These are phyloP conservation scores for Pleurotus tuber-regium DNA, from an alignment of 768 basidiomycete genomes.

Conservation along the genomic window DNA sequence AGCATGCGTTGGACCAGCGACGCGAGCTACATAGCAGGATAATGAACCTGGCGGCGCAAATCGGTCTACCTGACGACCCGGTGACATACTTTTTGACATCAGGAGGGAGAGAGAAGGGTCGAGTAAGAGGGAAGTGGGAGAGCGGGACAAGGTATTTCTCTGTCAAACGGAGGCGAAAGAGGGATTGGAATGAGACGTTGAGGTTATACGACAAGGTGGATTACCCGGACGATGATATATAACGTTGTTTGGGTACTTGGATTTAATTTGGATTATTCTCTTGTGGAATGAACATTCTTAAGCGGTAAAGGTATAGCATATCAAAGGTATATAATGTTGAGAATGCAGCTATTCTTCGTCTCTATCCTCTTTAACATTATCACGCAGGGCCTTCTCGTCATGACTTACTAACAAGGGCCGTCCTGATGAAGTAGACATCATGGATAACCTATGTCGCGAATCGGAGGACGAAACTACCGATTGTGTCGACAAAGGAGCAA, in stretches of 20 bases:
- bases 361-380: conserved; percentile 19
- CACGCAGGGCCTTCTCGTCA: conserved; percentile 5
- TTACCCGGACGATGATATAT: conserved; percentile 59
- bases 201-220: conserved; percentile 81
- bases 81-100: conserved; percentile 59
- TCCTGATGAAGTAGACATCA: not conserved
- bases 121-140: conserved; percentile 67
- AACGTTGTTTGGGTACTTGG: not conserved
- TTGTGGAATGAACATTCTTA: too few species aligned
- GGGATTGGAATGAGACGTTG: conserved; percentile 89
- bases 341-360: too few species aligned
- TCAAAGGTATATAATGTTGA: too few species aligned
- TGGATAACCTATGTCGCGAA: not conserved
- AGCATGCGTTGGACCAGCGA: conserved; percentile 51
- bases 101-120: conserved; percentile 70
- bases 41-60: conserved; percentile 56
- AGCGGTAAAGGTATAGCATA: too few species aligned
- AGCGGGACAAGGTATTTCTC: conserved; percentile 77
- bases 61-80: conserved; percentile 68
- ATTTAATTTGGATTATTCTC: too few species aligned
- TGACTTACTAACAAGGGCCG: not conserved
- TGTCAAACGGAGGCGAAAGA: conserved; percentile 70
- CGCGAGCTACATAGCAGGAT: conserved; percentile 61
- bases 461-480: not conserved
- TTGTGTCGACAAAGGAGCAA: not conserved